Evolutionary conservation across 148 eudicot species (phyloP).

Genomic region (Arbutus unedo): DNA sequence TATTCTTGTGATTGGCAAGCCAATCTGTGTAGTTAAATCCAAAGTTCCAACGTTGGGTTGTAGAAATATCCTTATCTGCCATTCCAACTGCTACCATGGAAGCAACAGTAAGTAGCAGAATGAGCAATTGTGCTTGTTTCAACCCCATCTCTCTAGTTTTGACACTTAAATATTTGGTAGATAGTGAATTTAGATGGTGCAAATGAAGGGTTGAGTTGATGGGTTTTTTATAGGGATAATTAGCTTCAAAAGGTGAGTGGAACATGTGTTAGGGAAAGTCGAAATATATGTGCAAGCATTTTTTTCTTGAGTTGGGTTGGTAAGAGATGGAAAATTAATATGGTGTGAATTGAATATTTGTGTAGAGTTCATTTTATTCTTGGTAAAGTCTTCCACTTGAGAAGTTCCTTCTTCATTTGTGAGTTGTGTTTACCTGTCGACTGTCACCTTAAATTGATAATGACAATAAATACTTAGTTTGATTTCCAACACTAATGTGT

Average conservation of each 20-base stretch:
- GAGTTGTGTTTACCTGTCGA: neutral
- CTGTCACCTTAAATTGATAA: neutral
- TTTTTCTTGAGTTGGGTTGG: slow-evolving; percentile 17
- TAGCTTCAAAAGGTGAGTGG: neutral
- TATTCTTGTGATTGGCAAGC: slow-evolving; percentile 20
- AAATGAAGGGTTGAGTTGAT: neutral
- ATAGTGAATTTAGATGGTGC: neutral
- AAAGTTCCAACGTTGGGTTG: slow-evolving; percentile 19
- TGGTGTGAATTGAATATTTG: too few relatives aligned
- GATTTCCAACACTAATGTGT: too few relatives aligned
- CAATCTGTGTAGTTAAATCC: slow-evolving; percentile 27
- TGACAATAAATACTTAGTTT: too few relatives aligned
- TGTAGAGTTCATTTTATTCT: too few relatives aligned
- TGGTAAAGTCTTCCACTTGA: neutral
- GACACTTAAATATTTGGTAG: too few relatives aligned
- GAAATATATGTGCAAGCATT: neutral
- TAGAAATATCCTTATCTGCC: slow-evolving; percentile 24
- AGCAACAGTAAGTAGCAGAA: slow-evolving; percentile 19
- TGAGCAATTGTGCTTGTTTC: slow-evolving; percentile 7
- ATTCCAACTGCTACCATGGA: slow-evolving; percentile 17
- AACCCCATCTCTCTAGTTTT: slow-evolving; percentile 16
- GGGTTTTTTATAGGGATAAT: slow-evolving; percentile 13
- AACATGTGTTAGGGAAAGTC: neutral
- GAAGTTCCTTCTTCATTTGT: neutral
- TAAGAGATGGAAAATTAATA: slow-evolving; percentile 3